Evolutionary conservation across 2,329 filamentous ascomycete genomes (phyloP).

Genomic region (Penicillium sp.): DNA sequence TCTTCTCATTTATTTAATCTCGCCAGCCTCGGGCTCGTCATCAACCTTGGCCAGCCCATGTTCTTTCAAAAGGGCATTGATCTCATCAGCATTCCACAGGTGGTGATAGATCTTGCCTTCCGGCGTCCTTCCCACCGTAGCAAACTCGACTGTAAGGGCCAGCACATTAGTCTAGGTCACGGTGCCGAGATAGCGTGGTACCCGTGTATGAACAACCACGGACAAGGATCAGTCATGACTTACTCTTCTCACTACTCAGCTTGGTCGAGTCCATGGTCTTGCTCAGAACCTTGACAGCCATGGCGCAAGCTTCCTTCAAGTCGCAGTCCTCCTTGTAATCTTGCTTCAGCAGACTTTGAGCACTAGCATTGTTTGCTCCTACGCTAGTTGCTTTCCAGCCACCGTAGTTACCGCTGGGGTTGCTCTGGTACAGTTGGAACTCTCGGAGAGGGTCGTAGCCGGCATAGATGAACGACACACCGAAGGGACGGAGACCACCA

Average conservation of each 20-base stretch:
- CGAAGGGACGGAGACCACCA: slow-evolving; percentile 93
- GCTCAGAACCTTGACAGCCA: slow-evolving; percentile 97
- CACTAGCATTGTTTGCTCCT: slow-evolving; percentile 94
- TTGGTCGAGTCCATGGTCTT: slow-evolving; percentile 99
- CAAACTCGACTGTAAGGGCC: slow-evolving; percentile 95
- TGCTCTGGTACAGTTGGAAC: slow-evolving; percentile 98
- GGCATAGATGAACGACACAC: slow-evolving; percentile 98
- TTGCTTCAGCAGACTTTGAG: slow-evolving; percentile 93
- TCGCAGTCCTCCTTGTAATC: slow-evolving; percentile 99
- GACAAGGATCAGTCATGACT: too few species aligned
- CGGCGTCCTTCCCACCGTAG: slow-evolving; percentile 90
- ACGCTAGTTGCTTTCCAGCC: slow-evolving; percentile 99
- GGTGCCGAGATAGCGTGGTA: too few species aligned
- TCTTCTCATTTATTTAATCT: slow-evolving; percentile 35
- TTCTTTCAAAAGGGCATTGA: slow-evolving; percentile 85
- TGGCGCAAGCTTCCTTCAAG: slow-evolving; percentile 87
- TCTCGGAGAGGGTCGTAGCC: slow-evolving; percentile 92
- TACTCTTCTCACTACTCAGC: slow-evolving; percentile 97
- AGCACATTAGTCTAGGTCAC: too few species aligned
- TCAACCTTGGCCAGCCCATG: slow-evolving; percentile 80
- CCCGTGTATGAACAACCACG: too few species aligned
- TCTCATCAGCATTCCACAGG: slow-evolving; percentile 93
- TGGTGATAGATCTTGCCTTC: slow-evolving; percentile 97
- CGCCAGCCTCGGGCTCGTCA: slow-evolving; percentile 57
- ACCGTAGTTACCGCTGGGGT: slow-evolving; percentile 96